Base-by-base conservation (phyloP, 805 yeast species). In the Vanderwaltozyma yarrowii region DNA sequence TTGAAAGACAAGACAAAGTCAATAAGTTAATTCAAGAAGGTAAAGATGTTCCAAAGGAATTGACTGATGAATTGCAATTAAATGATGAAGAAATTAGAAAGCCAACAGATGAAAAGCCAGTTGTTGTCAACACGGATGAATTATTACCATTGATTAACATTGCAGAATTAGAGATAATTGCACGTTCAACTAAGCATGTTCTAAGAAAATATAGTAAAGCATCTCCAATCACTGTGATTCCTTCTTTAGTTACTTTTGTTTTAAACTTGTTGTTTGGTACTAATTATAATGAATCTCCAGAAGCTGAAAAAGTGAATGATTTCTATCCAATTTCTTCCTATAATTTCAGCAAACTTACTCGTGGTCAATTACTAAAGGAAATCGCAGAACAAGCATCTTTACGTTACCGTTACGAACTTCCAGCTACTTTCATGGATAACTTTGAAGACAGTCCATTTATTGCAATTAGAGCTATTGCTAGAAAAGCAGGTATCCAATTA, bases 401-500 rank as follows among this genome's bases (percentile, higher is more conserved):
- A 29, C 78, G 94, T 52, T 87, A 73, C 69, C 75, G 94, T 63
- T 73, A 67, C 54, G 48, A 56, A 0, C 64, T 86, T 31, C 66
- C 77, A 1, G 56, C 51, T 0, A 59, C 66, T 35, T 80, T 85
- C 81, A 36, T 60, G 24, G 41, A 46, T 11, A 49, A 59, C 2
- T 45, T 54, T 14, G 43, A 71, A 27, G 57, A 55, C 21, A 59
- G 66, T 3, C 75, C 72, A 36, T 45, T 60, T 26, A 44, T 56
- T 26, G 52, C 81, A 31, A 66, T 85, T 50, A 77, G 88, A 62
- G 82, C 79, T 47, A 68, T 87, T 45, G 77, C 95, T 10, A 51
- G 66, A 38, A 81, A 83, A 61, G 74, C 78, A 49, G 97, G 97
- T 62, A 74, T 89, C 37, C 98, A 92, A 66, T 80, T 95, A 83